Conservation (phyloP, 352 stramenopile genomes). For the Globisporangium nagaii region DNA sequence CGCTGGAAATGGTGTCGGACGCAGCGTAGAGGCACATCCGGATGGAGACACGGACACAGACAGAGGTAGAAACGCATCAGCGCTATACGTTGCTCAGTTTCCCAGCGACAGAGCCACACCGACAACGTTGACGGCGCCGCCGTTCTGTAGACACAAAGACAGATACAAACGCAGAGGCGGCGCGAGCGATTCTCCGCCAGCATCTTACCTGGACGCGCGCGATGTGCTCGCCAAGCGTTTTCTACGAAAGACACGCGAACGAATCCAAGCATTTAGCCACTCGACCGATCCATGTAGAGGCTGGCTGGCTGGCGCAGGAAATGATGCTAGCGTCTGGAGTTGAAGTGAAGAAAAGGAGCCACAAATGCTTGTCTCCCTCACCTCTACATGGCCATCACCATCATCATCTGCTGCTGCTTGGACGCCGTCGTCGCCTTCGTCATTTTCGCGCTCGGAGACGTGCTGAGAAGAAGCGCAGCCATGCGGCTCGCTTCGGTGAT, state of each 20-base stretch:
- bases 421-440: neutral
- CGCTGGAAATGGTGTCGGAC: constrained; percentile 8
- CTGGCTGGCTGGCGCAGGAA: too few relatives aligned
- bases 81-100: neutral
- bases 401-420: too few relatives aligned
- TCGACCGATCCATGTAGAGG: neutral
- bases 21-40: neutral
- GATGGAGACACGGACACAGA: too few relatives aligned
- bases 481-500: neutral
- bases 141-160: neutral
- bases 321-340: neutral
- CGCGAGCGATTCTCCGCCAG: neutral
- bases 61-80: neutral
- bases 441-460: neutral
- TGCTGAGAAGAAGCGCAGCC: neutral
- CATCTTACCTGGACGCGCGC: constrained; percentile 7
- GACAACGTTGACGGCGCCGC: neutral
- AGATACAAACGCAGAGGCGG: neutral
- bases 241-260: neutral
- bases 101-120: neutral
- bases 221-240: constrained; percentile 7
- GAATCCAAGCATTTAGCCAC: neutral
- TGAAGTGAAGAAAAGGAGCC: neutral
- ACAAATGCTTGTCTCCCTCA: neutral
- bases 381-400: neutral